A percentile compares a stretch with the other conserved stretches of the same genome.
These are phyloP conservation scores for Toxoplasma gondii DNA, from an alignment of 169 alveolate genomes.

Conservation along the genomic window DNA sequence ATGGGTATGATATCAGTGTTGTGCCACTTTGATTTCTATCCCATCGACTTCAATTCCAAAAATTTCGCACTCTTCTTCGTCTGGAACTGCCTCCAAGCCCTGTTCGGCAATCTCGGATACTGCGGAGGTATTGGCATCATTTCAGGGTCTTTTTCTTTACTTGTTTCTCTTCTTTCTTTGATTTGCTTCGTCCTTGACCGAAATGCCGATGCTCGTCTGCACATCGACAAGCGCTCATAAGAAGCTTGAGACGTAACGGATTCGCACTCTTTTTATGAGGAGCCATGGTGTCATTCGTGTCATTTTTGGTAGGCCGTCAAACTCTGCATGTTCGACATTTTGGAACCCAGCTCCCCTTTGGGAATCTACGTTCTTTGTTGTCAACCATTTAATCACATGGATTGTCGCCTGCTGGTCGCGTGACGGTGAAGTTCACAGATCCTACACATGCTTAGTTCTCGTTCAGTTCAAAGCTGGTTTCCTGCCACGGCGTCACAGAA, in stretches of 20 bases:
- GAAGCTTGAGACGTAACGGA: background rate
- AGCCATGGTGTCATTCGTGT: too few relatives aligned
- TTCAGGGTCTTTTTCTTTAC: slow-evolving; percentile 48
- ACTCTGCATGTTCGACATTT: too few relatives aligned
- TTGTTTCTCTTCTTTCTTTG: slow-evolving; percentile 41
- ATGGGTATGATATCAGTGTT: slow-evolving; percentile 58
- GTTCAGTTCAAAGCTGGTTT: too few relatives aligned
- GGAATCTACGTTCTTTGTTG: too few relatives aligned
- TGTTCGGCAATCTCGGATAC: slow-evolving; percentile 63
- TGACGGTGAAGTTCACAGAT: too few relatives aligned
- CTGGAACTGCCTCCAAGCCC: slow-evolving; percentile 54
- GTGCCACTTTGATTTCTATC: slow-evolving; percentile 46
- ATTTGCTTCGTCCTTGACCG: slow-evolving; percentile 50
- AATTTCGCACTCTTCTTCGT: slow-evolving; percentile 57
- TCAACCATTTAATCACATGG: too few relatives aligned
- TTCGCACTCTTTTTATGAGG: too few relatives aligned
- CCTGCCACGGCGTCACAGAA: too few relatives aligned
- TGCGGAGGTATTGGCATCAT: slow-evolving; percentile 64
- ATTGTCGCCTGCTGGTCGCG: too few relatives aligned
- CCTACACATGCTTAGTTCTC: too few relatives aligned
- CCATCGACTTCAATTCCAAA: slow-evolving; percentile 38
- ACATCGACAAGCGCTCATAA: slow-evolving; percentile 11
- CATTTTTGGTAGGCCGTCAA: too few relatives aligned
- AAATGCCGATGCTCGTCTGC: slow-evolving; percentile 51
- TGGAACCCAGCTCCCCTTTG: too few relatives aligned